phyloP scores from a whole-genome alignment of 2,329 filamentous ascomycete genomes.

The Penicillium oxalicum region DNA sequence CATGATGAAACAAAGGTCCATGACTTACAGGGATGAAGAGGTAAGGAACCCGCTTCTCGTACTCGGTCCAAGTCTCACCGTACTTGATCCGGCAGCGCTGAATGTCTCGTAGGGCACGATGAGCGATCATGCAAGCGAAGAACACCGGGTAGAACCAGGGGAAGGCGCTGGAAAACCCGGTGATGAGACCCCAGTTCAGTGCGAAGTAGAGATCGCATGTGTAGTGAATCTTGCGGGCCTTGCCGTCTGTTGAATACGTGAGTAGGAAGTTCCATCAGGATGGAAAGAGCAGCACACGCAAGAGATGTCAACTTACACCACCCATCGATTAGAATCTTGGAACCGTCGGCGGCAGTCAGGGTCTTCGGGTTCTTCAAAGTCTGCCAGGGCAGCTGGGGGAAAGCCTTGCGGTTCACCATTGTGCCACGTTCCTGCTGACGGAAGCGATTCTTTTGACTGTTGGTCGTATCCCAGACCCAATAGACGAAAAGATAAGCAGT shows the following conservation, averaged over 20 bases:
- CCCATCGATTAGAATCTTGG: conserved; percentile 73
- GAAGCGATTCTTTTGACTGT: conserved; percentile 92
- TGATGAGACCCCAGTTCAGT: conserved; percentile 71
- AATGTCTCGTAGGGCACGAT: conserved; percentile 70
- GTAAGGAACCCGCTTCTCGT: conserved; percentile 73
- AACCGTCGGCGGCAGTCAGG: conserved; percentile 66
- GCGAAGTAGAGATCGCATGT: conserved; percentile 75
- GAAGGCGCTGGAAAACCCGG: conserved; percentile 73
- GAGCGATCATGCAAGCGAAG: conserved; percentile 72
- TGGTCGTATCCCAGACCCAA: conserved; percentile 87
- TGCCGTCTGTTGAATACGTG: conserved; percentile 47
- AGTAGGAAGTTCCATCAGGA: not conserved
- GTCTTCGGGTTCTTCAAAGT: conserved; percentile 72
- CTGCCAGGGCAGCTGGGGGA: conserved; percentile 88
- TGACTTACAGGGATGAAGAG: conserved; percentile 67
- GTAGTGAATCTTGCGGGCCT: conserved; percentile 76
- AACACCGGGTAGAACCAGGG: conserved; percentile 87
- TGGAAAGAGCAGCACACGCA: not conserved
- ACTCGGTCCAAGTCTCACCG: conserved; percentile 74
- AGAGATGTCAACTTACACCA: conserved; percentile 57
- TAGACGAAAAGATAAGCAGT: conserved; percentile 73
- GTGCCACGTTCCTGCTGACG: conserved; percentile 71
- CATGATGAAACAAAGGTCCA: too few relatives aligned
- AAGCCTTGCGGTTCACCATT: conserved; percentile 63
- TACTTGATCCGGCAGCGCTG: conserved; percentile 71